Base-by-base conservation (phyloP, 2,329 filamentous ascomycete genomes). In the Verticillium longisporum region DNA sequence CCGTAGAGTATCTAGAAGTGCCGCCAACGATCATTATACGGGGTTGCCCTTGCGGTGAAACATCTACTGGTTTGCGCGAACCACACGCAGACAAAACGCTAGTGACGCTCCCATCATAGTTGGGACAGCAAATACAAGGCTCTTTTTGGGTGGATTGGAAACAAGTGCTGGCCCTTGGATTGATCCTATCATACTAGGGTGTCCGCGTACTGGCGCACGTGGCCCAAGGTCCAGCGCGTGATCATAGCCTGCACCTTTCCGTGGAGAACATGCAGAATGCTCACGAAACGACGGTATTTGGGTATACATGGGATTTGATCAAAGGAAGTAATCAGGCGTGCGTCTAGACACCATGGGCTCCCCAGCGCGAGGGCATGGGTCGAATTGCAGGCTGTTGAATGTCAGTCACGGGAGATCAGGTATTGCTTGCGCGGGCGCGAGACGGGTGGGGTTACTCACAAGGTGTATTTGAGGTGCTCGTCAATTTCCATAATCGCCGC, bases 401-500 rank as follows among this genome's bases (percentile, higher is more conserved):
- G 64, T 75, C 67, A 77, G 71, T 64, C 61, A 18, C 56, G 32
- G 13, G 5, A 11, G n/a, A 50, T 18, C 18, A 26, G n/a, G 11
- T 14, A 10, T 21, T 50, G 45, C 45, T 50, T n/a, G 3, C 38
- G 15, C 13, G 6, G 38, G n/a, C n/a, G n/a, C 45, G 9, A 10
- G 45, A 10, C 7, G 41, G 45, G 14, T 34, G 21, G 55, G 34
- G 37, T 3, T 54, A 88, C 92, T 77, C 85, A 97, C 94, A 99
- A 98, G 72, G 95, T 98, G 79, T 98, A 99, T 83, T 99, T 98
- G 74, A 99, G 81, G 76, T 98, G 93, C 80, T 99, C 95, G 68
- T 98, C 95, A 76, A 99, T 99, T 79, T 98, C 95, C 95, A 99
- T 99, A 76, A 99, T 98, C n/a, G 95, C 95, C 61, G 95, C 95